A percentile compares a stretch with the other conserved stretches of the same genome.
These are phyloP conservation scores for Melaleuca quinquenervia DNA, from an alignment of 345 rosid species.

Conservation along the genomic window DNA sequence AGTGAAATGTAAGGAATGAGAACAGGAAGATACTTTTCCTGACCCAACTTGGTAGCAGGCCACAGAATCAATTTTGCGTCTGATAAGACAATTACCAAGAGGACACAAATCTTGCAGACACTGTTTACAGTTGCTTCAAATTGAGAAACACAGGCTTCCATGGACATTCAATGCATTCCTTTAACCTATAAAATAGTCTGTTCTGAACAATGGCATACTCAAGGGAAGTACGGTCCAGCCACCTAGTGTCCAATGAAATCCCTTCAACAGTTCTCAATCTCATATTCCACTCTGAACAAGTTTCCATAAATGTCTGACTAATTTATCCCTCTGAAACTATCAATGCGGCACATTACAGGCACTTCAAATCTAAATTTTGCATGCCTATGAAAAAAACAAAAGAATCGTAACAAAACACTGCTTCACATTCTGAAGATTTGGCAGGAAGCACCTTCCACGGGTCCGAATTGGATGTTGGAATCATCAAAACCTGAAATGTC, in stretches of 20 bases:
- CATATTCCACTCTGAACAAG: neutral
- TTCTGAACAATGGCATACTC: neutral
- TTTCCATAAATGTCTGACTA: neutral
- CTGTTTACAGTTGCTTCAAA: neutral
- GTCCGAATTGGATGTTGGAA: slow-evolving; percentile 69
- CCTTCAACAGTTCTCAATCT: neutral
- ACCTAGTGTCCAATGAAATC: neutral
- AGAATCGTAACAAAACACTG: neutral
- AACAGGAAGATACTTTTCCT: neutral
- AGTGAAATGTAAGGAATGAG: neutral
- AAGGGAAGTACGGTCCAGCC: neutral
- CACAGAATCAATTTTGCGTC: neutral
- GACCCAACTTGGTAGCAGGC: neutral
- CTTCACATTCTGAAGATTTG: neutral
- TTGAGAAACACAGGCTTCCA: neutral
- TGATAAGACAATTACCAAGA: neutral
- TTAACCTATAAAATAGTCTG: neutral
- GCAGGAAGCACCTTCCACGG: slow-evolving; percentile 58
- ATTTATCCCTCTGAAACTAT: neutral
- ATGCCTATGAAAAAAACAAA: neutral
- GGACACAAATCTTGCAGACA: neutral
- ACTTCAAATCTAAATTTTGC: neutral
- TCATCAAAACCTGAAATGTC: slow-evolving; percentile 71
- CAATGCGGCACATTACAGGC: neutral
- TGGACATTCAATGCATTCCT: neutral